Conservation (phyloP, 208 protist species). For the Lotmaria passim region DNA sequence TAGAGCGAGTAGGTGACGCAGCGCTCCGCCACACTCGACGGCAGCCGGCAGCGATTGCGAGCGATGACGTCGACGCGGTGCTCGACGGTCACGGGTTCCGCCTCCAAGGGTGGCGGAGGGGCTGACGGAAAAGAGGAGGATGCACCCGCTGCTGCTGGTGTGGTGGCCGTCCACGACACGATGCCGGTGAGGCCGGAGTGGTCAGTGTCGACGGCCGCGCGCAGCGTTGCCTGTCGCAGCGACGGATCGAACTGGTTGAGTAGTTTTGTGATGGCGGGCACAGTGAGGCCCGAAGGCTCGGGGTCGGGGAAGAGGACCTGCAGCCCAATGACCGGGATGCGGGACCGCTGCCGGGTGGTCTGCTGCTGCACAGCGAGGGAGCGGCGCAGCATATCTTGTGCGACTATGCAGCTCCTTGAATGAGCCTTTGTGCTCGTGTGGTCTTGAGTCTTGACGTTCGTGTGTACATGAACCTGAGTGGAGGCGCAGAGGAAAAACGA, state of each 20-base stretch:
- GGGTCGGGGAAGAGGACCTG: slow-evolving; percentile 19
- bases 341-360: background rate
- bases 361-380: background rate
- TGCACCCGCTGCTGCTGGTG: too few relatives aligned
- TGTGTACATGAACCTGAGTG: too few relatives aligned
- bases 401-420: too few relatives aligned
- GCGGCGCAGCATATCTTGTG: slow-evolving; percentile 2
- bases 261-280: background rate
- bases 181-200: slow-evolving; percentile 6
- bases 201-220: background rate
- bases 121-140: background rate
- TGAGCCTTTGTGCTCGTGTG: background rate
- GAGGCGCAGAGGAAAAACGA: too few relatives aligned
- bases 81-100: background rate
- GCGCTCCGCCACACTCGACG: slow-evolving; percentile 4
- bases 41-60: slow-evolving; percentile 14
- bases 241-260: slow-evolving; percentile 19
- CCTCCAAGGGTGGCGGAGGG: background rate
- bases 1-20: slow-evolving; percentile 29
- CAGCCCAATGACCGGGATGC: slow-evolving; percentile 12
- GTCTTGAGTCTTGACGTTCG: too few relatives aligned
- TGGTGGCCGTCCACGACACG: background rate
- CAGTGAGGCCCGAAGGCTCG: background rate
- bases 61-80: slow-evolving; percentile 26
- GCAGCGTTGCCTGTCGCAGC: slow-evolving; percentile 1